Conservation (phyloP, 2,329 filamentous ascomycete genomes). For the Coniochaeta hoffmannii region DNA sequence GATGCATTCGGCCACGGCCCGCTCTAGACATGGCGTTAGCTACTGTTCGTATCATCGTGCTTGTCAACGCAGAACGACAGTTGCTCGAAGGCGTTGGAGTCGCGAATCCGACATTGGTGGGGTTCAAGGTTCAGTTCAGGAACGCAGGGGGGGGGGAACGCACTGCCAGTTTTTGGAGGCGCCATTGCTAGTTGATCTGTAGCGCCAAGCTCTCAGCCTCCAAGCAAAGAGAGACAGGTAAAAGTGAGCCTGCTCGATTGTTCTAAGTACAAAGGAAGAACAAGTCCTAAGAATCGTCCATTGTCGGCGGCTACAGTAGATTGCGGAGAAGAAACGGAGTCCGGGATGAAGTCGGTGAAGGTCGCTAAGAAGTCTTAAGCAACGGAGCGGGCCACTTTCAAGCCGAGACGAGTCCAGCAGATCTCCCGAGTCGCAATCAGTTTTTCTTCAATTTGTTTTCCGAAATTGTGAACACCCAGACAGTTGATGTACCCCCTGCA, state of each 20-base stretch:
- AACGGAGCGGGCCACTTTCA: background rate
- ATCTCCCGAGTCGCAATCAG: background rate
- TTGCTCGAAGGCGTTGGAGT: no score
- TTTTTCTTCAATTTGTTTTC: background rate
- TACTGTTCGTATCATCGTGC: background rate
- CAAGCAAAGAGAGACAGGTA: background rate
- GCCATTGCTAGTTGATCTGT: background rate
- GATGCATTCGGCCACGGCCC: slow-evolving; percentile 62
- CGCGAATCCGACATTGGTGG: background rate
- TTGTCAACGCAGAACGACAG: background rate
- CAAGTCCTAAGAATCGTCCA: background rate
- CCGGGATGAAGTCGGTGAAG: background rate
- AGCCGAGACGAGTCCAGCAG: background rate
- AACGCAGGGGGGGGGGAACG: background rate
- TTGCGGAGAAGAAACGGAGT: background rate
- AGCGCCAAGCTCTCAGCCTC: background rate
- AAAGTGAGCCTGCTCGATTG: background rate
- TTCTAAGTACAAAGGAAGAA: background rate
- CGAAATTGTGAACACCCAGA: background rate
- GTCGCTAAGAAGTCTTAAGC: background rate
- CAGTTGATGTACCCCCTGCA: background rate
- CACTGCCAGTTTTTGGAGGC: background rate
- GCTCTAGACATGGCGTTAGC: slow-evolving; percentile 23
- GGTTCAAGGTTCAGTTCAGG: background rate
- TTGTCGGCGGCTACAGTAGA: background rate